Evolutionary conservation across 2,329 filamentous ascomycete species (phyloP), one percentile per base, ranked within the genome.

Genomic region (Blastomyces parvus): DNA sequence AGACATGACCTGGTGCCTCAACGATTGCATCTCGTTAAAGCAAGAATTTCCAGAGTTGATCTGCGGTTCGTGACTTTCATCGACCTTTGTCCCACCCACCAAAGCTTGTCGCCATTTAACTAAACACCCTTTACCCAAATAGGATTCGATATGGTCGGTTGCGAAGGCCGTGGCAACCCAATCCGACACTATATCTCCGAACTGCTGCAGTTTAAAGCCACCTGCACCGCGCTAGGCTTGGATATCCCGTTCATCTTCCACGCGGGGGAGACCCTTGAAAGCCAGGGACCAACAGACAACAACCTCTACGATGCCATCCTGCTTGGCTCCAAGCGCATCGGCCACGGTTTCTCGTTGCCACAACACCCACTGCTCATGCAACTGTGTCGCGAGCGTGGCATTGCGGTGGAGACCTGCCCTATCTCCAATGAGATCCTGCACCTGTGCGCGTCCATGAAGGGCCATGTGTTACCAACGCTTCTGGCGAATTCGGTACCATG

Each of bases 201-300:
- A 70, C 79, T 97, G 0, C 93, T 97, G 75, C 97, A 91, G 91
- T 97, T 97, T 82, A 87, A 87, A 67, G 92, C 93, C 74, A 85
- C 88, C 69, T 97, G 91, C 73, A 84, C 85, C 0, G 82, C 89
- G 71, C 87, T 91, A 70, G 85, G 84, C 2, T 84, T 97, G 46
- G 85, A 91, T 59, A 86, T 99, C 11, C 93, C 93, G 0, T 96
- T 97, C 79, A 96, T 96, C 80, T 95, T 97, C 79, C 92, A 97
- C 74, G 92, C 93, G 0, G 93, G 92, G 67, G 92, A 97, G 76
- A 90, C 86, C 42, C 84, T 96, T 0, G 91, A 90, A 19, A 86
- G 89, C 65, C 91, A 91, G 36, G 87, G 86, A 68, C 82, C 81
- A 25, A 88, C 88, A 0, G 92, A 97, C 70, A 80, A 85, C 66